Percentiles rank a stretch among this genome's conserved stretches.
These are phyloP conservation scores for Calonectria pauciramosa DNA, from an alignment of 2,329 filamentous ascomycete species.

Conservation along the genomic window DNA sequence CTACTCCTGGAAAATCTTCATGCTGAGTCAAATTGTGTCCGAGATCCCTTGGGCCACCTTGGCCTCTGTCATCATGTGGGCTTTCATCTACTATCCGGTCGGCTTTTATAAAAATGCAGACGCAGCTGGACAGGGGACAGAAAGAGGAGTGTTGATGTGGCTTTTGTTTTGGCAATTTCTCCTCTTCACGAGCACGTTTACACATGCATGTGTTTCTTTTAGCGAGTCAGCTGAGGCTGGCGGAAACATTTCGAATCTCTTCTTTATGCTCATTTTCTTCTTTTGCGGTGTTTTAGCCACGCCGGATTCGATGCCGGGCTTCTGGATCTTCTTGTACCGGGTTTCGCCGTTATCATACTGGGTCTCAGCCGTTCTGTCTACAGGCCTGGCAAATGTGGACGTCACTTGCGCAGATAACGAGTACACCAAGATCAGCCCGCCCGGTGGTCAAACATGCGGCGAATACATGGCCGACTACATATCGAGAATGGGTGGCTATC, in stretches of 20 bases:
- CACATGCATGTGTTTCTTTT: slow-evolving; percentile 78
- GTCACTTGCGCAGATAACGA: slow-evolving; percentile 80
- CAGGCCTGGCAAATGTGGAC: slow-evolving; percentile 74
- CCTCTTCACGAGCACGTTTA: slow-evolving; percentile 84
- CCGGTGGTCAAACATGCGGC: slow-evolving; percentile 67
- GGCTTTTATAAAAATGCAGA: slow-evolving; percentile 79
- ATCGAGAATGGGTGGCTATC: slow-evolving; percentile 61
- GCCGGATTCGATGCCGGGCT: slow-evolving; percentile 68
- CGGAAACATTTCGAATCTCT: slow-evolving; percentile 73
- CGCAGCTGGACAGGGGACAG: slow-evolving; percentile 68
- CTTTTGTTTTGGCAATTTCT: slow-evolving; percentile 80
- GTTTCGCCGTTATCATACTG: slow-evolving; percentile 87
- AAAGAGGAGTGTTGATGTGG: slow-evolving; percentile 83
- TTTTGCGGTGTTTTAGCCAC: slow-evolving; percentile 33
- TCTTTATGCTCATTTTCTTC: slow-evolving; percentile 70
- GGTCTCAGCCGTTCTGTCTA: slow-evolving; percentile 77
- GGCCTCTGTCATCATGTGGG: slow-evolving; percentile 79
- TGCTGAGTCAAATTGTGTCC: slow-evolving; percentile 85
- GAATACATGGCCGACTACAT: slow-evolving; percentile 70
- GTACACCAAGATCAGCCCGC: slow-evolving; percentile 74
- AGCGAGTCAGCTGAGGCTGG: slow-evolving; percentile 74
- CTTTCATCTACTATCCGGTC: slow-evolving; percentile 88
- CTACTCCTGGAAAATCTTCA: slow-evolving; percentile 87
- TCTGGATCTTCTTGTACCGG: slow-evolving; percentile 66
- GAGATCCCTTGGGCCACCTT: slow-evolving; percentile 88